phyloP scores from a whole-genome alignment of 306 rosid species.

The Fagus sylvatica region DNA sequence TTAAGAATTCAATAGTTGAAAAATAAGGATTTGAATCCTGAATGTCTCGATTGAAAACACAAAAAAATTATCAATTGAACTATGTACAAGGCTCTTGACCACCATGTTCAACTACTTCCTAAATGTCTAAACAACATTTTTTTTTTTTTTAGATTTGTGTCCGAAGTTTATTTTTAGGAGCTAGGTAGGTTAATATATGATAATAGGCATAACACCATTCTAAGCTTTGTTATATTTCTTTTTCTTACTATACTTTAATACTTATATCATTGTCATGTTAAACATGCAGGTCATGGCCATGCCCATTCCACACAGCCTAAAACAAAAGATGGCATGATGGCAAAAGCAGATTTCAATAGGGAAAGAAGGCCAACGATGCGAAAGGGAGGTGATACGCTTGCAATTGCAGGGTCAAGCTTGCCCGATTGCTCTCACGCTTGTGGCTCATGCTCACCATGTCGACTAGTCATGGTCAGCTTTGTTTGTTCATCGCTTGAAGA shows the following conservation, averaged over 20 bases:
- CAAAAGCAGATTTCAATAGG: neutral
- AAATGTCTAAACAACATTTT: no score
- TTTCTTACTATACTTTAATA: neutral
- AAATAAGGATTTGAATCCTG: no score
- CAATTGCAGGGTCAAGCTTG: slow-evolving; percentile 74
- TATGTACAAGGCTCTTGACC: no score
- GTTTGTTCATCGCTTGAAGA: slow-evolving; percentile 64
- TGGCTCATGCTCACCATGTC: slow-evolving; percentile 78
- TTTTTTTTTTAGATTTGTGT: no score
- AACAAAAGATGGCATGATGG: slow-evolving; percentile 12
- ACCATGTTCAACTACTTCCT: no score
- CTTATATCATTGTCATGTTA: neutral
- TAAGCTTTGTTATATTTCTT: neutral
- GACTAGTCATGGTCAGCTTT: slow-evolving; percentile 77
- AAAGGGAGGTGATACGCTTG: slow-evolving; percentile 40
- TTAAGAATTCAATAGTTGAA: no score
- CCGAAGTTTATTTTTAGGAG: no score
- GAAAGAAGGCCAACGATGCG: slow-evolving; percentile 16
- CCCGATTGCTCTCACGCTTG: slow-evolving; percentile 91
- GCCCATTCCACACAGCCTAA: neutral
- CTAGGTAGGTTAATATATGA: no score
- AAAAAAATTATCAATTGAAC: no score
- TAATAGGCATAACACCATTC: no score
- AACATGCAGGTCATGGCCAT: slow-evolving; percentile 14
- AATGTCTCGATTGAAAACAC: no score